phyloP scores from a whole-genome alignment of 1,284 basidiomycete species.

The Sanguinoderma infundibulare region DNA sequence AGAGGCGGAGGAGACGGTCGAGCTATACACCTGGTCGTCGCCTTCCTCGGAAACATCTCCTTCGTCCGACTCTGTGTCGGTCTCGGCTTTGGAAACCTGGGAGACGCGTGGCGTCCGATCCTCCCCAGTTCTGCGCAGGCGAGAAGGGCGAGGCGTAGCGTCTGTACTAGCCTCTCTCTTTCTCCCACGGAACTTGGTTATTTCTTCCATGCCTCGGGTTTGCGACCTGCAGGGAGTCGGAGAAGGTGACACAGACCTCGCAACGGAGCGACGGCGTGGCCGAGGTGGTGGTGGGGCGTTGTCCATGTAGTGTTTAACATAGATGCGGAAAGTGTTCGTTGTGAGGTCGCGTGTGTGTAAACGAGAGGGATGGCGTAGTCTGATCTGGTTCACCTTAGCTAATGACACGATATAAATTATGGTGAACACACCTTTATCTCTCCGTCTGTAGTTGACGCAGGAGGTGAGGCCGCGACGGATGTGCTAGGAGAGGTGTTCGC shows the following conservation, averaged over 20 bases:
- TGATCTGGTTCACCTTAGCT: conserved; percentile 23
- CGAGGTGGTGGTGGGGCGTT: conserved; percentile 34
- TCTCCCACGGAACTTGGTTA: not conserved
- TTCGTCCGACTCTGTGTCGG: conserved; percentile 24
- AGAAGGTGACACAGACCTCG: conserved; percentile 26
- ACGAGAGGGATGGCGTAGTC: conserved; percentile 70
- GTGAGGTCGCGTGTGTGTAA: conserved; percentile 68
- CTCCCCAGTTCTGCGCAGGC: not conserved
- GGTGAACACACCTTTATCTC: not conserved
- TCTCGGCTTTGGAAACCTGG: not conserved
- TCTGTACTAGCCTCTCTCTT: not conserved
- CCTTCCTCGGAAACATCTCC: conserved; percentile 9
- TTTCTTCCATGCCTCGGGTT: not conserved
- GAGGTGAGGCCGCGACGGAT: conserved; percentile 10
- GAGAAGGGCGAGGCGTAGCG: conserved; percentile 22
- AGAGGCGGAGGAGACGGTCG: conserved; percentile 34
- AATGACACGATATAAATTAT: not conserved
- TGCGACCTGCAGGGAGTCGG: conserved; percentile 13
- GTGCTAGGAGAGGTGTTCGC: conserved; percentile 18
- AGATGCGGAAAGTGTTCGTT: conserved; percentile 69
- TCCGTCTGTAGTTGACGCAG: not conserved
- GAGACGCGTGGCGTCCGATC: not conserved
- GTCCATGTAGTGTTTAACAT: conserved; percentile 79
- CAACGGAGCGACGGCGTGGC: not conserved
- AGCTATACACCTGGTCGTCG: conserved; percentile 29